Base-by-base conservation (phyloP, 2,329 filamentous ascomycete species). In the Penicillium sp. region DNA sequence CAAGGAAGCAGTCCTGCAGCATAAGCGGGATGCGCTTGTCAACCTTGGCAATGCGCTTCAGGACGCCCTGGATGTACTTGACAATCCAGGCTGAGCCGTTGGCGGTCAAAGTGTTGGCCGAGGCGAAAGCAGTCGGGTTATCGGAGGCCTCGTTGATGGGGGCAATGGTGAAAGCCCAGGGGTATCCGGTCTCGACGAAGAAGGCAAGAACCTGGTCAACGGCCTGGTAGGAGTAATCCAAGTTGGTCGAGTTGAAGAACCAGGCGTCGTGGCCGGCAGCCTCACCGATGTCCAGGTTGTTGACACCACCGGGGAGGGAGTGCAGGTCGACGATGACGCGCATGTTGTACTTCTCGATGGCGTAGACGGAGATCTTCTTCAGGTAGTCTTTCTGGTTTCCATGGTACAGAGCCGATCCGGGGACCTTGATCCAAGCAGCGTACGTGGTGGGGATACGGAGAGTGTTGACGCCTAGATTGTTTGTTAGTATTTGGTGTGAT, bases 271-370 rank as follows among this genome's bases (percentile, higher is more conserved):
- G 59, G 1, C 64, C 64, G 19, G 44, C 35, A 2, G 59, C 59
- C 52, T 67, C 64, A 19, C 64, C 65, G 16, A 65, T 64, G 14
- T 57, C 53, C 3, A 64, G 56, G 19, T 58, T 29, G 31, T 67
- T 68, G 10, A 64, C 48, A 33, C 66, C 65, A 1, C 64, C 65
- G 9, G 65, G 66, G 5, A 68, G 62, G 1, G 61, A 66, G 54
- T 68, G 65, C 4, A 67, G 29, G 22, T 60, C 66, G 24, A 68
- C 26, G 14, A 68, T 57, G 9, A 68, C 56, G 21, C 60, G 66
- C 65, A 67, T 68, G 37, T 51, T 44, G 31, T 67, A 64, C 14
- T 54, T 59, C 5, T 46, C 22, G 24, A 67, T 66, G 10, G 64
- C 62, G 29, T 68, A 63, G 16, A 56, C 29, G 4, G 56, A 13